phyloP scores from a whole-genome alignment of 805 yeast species.

The Nakazawaea peltata region DNA sequence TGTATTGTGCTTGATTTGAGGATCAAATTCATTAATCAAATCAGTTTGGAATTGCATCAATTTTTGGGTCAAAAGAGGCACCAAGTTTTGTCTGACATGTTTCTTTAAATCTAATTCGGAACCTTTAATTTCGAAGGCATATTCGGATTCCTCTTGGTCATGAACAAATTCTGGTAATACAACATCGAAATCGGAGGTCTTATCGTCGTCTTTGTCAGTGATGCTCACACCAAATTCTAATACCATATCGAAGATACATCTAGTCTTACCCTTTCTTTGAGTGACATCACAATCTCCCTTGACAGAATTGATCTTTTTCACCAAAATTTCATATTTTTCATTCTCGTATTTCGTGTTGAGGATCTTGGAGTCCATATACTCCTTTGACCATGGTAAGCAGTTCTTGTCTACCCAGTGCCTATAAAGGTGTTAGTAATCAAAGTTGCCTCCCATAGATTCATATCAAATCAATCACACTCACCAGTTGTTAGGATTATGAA shows the following conservation, averaged over 20 bases:
- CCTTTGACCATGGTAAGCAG: conserved; percentile 84
- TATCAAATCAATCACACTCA: too few species aligned
- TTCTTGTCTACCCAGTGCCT: conserved; percentile 98
- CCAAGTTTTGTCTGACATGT: conserved; percentile 34
- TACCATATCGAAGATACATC: conserved; percentile 64
- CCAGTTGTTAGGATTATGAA: conserved; percentile 94
- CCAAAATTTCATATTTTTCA: not conserved
- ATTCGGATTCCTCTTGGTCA: conserved; percentile 65
- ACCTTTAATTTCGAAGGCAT: conserved; percentile 37
- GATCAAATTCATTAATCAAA: conserved; percentile 52
- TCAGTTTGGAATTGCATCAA: conserved; percentile 56
- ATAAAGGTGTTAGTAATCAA: not conserved
- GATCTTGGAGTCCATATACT: conserved; percentile 59
- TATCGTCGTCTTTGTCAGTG: conserved; percentile 25
- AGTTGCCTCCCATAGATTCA: not conserved
- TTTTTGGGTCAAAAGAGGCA: conserved; percentile 42
- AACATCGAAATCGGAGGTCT: conserved; percentile 34
- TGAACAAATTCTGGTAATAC: conserved; percentile 64
- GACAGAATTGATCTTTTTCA: conserved; percentile 30
- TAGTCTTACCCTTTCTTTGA: conserved; percentile 75
- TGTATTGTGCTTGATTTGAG: conserved; percentile 50
- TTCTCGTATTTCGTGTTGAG: conserved; percentile 25
- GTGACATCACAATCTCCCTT: conserved; percentile 78
- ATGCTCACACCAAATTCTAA: conserved; percentile 40
- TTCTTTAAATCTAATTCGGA: conserved; percentile 28